Conservation (phyloP, 805 yeast species). For the Nakazawaea wickerhamii region DNA sequence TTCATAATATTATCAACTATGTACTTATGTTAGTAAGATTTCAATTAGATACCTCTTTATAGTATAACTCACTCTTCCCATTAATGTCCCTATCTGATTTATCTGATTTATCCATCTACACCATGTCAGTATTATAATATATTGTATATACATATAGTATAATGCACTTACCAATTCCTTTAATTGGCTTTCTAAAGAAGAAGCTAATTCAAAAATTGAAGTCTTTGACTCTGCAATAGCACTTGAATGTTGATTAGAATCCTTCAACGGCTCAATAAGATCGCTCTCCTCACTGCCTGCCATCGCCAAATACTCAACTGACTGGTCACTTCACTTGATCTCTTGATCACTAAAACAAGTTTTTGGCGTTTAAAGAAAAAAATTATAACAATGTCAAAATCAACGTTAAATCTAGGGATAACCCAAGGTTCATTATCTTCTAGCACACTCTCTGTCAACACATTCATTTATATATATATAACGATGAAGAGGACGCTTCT, state of each 20-base stretch:
- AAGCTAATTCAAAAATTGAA: constrained; percentile 28
- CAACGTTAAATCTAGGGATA: too few relatives aligned
- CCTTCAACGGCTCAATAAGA: constrained; percentile 8
- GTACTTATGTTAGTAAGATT: constrained; percentile 9
- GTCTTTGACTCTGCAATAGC: constrained; percentile 8
- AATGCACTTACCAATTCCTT: constrained; percentile 16
- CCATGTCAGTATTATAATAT: background rate
- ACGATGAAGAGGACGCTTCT: too few relatives aligned
- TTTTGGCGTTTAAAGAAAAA: too few relatives aligned
- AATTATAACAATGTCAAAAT: too few relatives aligned
- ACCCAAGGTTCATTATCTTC: too few relatives aligned
- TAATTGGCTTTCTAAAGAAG: constrained; percentile 23
- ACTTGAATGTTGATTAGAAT: background rate
- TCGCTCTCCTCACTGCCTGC: background rate
- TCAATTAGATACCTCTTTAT: background rate
- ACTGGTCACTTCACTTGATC: too few relatives aligned
- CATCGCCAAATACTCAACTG: constrained; percentile 13
- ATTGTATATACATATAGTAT: background rate
- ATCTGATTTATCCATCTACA: constrained; percentile 17
- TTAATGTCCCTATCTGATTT: constrained; percentile 18
- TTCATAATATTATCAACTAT: constrained; percentile 21
- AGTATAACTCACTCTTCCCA: constrained; percentile 15
- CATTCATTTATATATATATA: too few relatives aligned
- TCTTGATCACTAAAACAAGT: too few relatives aligned
- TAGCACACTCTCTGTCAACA: too few relatives aligned